Conservation (phyloP, 306 rosid genomes). For the Prunus salicina region DNA sequence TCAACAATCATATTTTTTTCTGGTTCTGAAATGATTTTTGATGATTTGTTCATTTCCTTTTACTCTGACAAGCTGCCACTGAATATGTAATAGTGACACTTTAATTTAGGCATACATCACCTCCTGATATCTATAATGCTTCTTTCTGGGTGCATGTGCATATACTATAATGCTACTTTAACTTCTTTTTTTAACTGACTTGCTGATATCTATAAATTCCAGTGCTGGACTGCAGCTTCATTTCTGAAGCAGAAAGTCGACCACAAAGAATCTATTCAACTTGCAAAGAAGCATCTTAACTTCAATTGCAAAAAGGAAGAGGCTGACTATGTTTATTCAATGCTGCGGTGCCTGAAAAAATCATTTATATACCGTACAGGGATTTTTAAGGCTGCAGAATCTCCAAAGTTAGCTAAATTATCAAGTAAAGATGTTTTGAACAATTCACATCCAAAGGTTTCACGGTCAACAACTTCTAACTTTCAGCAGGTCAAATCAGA, state of each 20-base stretch:
- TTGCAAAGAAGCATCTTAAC: slow-evolving; percentile 60
- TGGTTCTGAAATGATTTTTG: neutral
- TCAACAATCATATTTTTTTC: neutral
- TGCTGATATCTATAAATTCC: slow-evolving; percentile 30
- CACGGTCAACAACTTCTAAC: slow-evolving; percentile 21
- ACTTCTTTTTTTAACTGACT: neutral
- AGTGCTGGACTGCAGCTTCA: slow-evolving; percentile 81
- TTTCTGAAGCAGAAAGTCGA: slow-evolving; percentile 54
- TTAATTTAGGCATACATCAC: neutral
- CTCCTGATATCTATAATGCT: neutral
- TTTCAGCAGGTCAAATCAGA: slow-evolving; percentile 12
- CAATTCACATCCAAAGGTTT: slow-evolving; percentile 10
- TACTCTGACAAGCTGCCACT: neutral
- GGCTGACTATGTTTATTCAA: slow-evolving; percentile 51
- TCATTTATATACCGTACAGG: slow-evolving; percentile 43
- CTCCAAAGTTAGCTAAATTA: slow-evolving; percentile 27
- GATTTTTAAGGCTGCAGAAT: slow-evolving; percentile 19
- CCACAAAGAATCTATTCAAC: slow-evolving; percentile 51
- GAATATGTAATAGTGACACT: neutral
- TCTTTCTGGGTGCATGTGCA: neutral
- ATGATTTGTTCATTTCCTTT: neutral
- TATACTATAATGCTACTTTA: neutral
- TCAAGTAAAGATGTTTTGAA: slow-evolving; percentile 13
- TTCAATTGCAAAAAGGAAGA: slow-evolving; percentile 64
- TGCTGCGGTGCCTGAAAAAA: slow-evolving; percentile 65